Base-by-base conservation (phyloP, 2,329 filamentous ascomycete species). In the Xylaria hypoxylon region DNA sequence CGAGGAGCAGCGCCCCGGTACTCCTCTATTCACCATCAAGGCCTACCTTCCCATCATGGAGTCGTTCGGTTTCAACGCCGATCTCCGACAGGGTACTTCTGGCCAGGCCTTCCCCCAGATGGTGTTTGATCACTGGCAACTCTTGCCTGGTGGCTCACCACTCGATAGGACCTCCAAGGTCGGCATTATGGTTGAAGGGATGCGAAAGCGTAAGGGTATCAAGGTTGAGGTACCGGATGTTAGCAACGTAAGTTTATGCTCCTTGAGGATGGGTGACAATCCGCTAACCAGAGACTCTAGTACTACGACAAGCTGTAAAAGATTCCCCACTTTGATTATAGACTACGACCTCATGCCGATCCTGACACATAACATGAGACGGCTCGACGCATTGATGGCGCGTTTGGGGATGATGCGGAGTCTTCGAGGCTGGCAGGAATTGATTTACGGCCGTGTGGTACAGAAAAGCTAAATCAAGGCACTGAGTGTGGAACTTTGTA, bases 181-280 rank as follows among this genome's bases (percentile, higher is more conserved):
- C 77, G 96, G 94, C 81, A 83, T 88, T 80, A 87, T 97, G 77
- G 93, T 98, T 77, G 85, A 87, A 80, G 89, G 91, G 67, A 97
- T 96, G 91, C 94, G 96, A 81, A 97, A 97, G 91, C 93, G 95
- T 86, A 99, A 99, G 93, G 96, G 95, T 93, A 87, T 99, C 88
- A 99, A 99, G 93, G 85, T 91, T 80, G 89, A 93, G 78, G 92
- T 97, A 81, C 95, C 96, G 77, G 92, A 91, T 81, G 90, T 94
- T 86, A 93, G 93, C 81, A 97, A 97, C 89, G 93, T 96, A 89
- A 93, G 93, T 92, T 72, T 65, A 38, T 28, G 47, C 8, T 26
- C 7, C 0, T 5, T 2, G 31, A 22, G 2, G 4, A 22, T 26
- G 0, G 2, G 13, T 51, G 26, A 51, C 35, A 31, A 42, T 50